Base-by-base conservation (phyloP, 2,329 filamentous ascomycete genomes). In the Escovopsis sp. region DNA sequence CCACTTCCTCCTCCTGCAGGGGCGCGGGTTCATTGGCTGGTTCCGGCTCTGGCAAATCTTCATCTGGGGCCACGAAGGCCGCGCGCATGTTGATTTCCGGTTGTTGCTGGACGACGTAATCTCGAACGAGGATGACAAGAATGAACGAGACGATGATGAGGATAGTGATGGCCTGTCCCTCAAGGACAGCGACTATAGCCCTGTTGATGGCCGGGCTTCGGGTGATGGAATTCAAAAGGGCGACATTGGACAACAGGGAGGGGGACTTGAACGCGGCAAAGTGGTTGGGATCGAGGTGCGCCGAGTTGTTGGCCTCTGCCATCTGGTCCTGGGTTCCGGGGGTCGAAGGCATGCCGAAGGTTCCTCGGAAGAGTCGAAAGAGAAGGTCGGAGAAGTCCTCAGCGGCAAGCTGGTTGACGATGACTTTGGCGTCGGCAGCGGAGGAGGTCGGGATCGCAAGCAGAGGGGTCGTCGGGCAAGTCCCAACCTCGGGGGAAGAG, bases 41-140 rank as follows among this genome's bases (percentile, higher is more conserved):
- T 13, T 16, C 31, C 19, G 45, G 45, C n/a, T 43, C 38, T 7
- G 38, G 41, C 3, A 50, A 41, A 4, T 50, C 47, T 23, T 56
- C 51, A 26, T 54, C 55, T 12, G 49, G 48, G 7, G 63, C 69
- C 10, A 68, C 73, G 49, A 76, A 70, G 4, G 70, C 72, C 8
- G 70, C 78, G 1, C 76, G 79, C 63, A 90, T 78, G 48, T 93
- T 92, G 45, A 90, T 79, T 43, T 87, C 79, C 5, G 88, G 90
- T 52, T 98, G 90, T 54, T 98, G 90, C 54, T 98, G 90, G 9
- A 98, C 86, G 34, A 98, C 90, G 70, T 94, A 98, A 60, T 98
- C 90, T 32, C 92, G 68, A 32, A 98, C 94, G 4, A 98, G 61
- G 46, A 98, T 98, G 29, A 98, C 77, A n/a, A 98, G 63, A 39